phyloP scores from a whole-genome alignment of 208 protist species.

The Crithidia brevicula region DNA sequence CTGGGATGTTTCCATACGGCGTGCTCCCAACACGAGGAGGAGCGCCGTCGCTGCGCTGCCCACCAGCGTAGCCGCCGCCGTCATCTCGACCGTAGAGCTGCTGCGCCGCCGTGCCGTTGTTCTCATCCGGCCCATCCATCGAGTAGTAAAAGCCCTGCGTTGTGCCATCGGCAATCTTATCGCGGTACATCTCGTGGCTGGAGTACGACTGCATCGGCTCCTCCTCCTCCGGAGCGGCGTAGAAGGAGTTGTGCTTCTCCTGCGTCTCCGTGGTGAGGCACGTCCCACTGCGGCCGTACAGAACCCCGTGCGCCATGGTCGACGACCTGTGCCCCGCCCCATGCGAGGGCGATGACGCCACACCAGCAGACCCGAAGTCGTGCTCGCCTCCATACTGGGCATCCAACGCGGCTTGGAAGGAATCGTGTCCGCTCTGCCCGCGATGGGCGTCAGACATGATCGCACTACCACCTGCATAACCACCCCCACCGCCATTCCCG shows the following conservation, averaged over 20 bases:
- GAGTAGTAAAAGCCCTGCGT: conserved; percentile 29
- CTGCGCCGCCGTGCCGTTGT: neutral
- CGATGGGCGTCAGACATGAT: neutral
- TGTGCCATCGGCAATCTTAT: conserved; percentile 19
- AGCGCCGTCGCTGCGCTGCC: neutral
- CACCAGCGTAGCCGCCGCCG: neutral
- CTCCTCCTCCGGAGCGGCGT: conserved; percentile 1
- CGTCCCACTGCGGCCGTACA: neutral
- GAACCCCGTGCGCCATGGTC: neutral
- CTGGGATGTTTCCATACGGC: conserved; percentile 7
- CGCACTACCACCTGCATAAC: neutral
- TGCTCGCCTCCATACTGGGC: conserved; percentile 11
- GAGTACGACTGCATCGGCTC: conserved; percentile 8
- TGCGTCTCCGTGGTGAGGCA: neutral
- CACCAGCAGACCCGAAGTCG: conserved; percentile 9
- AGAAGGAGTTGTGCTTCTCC: conserved; percentile 21
- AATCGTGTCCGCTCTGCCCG: conserved; percentile 1
- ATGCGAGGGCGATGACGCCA: neutral
- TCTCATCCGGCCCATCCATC: conserved; percentile 9
- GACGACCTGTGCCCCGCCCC: neutral
- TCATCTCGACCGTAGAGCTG: conserved; percentile 19
- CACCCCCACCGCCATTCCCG: neutral
- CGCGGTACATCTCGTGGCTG: conserved; percentile 9
- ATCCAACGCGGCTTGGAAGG: conserved; percentile 15
- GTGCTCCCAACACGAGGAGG: neutral